Conservation (phyloP, 495 filamentous ascomycete species). For the Penicillium longicatenatum region DNA sequence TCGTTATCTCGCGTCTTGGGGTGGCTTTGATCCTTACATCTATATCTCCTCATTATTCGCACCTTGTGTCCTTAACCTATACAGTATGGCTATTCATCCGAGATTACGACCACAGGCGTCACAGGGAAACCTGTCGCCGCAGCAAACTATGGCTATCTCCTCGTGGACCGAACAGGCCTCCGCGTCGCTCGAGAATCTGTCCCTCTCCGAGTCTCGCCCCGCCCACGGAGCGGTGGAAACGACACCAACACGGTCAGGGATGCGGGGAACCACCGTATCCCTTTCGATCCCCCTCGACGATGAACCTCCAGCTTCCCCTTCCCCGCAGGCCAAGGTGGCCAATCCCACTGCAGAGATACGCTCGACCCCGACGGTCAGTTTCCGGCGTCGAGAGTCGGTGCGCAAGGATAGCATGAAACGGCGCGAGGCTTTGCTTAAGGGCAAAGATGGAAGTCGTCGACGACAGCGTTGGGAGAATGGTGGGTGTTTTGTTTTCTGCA, state of each 20-base stretch:
- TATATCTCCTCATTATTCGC: slow-evolving; percentile 6
- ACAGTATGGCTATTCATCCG: slow-evolving; percentile 47
- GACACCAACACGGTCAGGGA: slow-evolving; percentile 29
- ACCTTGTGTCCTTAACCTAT: background rate
- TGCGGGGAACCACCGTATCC: slow-evolving; percentile 43
- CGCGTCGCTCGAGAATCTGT: slow-evolving; percentile 44
- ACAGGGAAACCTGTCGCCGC: slow-evolving; percentile 39
- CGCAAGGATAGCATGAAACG: slow-evolving; percentile 63
- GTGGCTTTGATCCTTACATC: slow-evolving; percentile 10
- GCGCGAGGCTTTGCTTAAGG: slow-evolving; percentile 81
- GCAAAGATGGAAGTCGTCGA: slow-evolving; percentile 87
- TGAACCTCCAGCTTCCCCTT: slow-evolving; percentile 21
- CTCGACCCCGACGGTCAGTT: slow-evolving; percentile 31
- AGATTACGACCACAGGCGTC: slow-evolving; percentile 29
- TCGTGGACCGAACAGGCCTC: slow-evolving; percentile 55
- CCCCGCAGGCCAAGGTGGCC: slow-evolving; percentile 27
- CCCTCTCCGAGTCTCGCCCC: slow-evolving; percentile 36
- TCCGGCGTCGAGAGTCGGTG: slow-evolving; percentile 49
- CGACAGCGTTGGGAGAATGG: slow-evolving; percentile 95
- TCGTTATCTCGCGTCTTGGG: slow-evolving; percentile 16
- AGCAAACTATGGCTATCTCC: slow-evolving; percentile 50
- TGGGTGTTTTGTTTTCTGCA: slow-evolving; percentile 41
- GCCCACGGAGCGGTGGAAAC: slow-evolving; percentile 18
- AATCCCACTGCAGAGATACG: slow-evolving; percentile 18
- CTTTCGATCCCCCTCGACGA: slow-evolving; percentile 57